Evolutionary conservation across 1,139 yeast species (phyloP), one percentile per base, ranked within the genome.

Genomic region (Keqinozyma sinolaborantium): DNA sequence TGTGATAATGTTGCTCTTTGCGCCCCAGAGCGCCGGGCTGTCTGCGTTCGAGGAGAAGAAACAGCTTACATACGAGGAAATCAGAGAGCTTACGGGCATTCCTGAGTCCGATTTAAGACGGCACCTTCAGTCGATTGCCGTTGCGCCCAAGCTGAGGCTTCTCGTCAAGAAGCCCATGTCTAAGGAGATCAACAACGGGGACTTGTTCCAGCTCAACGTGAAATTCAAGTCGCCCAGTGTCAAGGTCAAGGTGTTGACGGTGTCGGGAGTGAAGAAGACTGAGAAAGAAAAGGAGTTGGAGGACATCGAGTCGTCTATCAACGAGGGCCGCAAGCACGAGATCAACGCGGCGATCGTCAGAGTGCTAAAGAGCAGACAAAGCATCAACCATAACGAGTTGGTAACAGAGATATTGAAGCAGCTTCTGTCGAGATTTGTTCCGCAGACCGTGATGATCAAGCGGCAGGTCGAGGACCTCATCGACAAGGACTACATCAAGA

Each of bases 281-380:
- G 78, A 41, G 43, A 60, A 54, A 39, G 56, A 65, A 20, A 64
- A 58, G 29, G 73, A 65, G 33, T 39, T 44, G 1, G 62, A 59
- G 26, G 73, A 69, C 32, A 60, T 64, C 2, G 56, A 56, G 33
- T 40, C 45, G 2, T 52, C 53, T 26, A 64, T 66, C 16, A 36
- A 51, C 26, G 67, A 66, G 33, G 78, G 77, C 14, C 56, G 79
- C 30, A 63, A 77, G 41, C 69, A 72, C 35, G 87, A 82, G 47
- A 70, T 85, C 3, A 94, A 86, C 48, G 97, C 97, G 0, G 95
- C 95, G 0, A 76, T 90, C 35, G 95, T 90, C 2, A 70, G 97
- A 33, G 77, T 83, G 8, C 82, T 92, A 92, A 92, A 92, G 53
- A 72, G 85, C 1, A 64, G 90, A 23, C 81, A 79, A 46, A 58